Conservation (phyloP, 345 rosid species). For the Rhizophora apiculata region DNA sequence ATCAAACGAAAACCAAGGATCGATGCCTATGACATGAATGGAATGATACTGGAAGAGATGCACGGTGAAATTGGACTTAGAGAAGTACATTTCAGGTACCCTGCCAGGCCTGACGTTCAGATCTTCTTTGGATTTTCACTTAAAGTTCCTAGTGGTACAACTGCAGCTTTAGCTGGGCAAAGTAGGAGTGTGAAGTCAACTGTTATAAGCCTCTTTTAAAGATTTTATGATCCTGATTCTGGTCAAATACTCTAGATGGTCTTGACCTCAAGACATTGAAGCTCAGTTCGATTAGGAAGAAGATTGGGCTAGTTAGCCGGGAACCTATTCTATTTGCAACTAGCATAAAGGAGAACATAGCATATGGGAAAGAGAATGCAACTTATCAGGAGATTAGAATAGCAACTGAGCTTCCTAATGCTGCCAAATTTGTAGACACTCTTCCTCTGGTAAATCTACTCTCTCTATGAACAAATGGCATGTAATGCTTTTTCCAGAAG, state of each 20-base stretch:
- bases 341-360: conserved; percentile 53
- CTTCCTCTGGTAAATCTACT: conserved; percentile 44
- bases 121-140: conserved; percentile 63
- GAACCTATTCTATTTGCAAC: conserved; percentile 63
- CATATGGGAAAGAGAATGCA: conserved; percentile 61
- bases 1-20: conserved; percentile 50
- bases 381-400: conserved; percentile 49
- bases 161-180: conserved; percentile 66
- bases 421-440: conserved; percentile 59
- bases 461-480: not conserved
- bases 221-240: conserved; percentile 69
- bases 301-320: conserved; percentile 66
- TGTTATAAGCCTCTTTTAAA: conserved; percentile 59
- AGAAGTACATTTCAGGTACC: conserved; percentile 62
- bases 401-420: conserved; percentile 59
- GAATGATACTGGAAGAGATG: conserved; percentile 43
- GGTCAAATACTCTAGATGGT: conserved; percentile 64
- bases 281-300: conserved; percentile 54
- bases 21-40: conserved; percentile 48
- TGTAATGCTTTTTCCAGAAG: not conserved
- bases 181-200: conserved; percentile 83
- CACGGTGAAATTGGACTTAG: conserved; percentile 53
- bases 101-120: conserved; percentile 67
- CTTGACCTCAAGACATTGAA: conserved; percentile 47
- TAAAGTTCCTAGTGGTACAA: conserved; percentile 48